Percentiles rank a stretch among this genome's conserved stretches.
Evolutionary conservation across 345 rosid genomes (phyloP).

Genomic region (Rhodomyrtus tomentosa): DNA sequence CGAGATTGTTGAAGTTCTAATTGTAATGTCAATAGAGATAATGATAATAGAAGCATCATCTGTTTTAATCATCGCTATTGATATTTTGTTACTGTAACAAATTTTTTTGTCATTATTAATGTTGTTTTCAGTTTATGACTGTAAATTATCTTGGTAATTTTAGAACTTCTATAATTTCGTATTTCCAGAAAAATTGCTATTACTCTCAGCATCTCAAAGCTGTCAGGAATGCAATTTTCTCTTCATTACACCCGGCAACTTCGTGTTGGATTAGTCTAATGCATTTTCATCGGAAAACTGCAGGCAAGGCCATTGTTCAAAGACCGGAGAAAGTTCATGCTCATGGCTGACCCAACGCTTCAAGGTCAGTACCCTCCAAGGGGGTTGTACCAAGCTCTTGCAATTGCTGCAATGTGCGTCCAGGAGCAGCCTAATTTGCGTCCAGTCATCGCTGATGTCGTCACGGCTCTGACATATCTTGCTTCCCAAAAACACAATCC

Average conservation of each 20-base stretch:
- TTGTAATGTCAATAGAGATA: background rate
- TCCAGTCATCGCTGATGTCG: conserved; percentile 80
- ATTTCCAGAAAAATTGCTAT: background rate
- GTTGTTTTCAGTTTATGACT: background rate
- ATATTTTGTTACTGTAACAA: background rate
- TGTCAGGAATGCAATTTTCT: background rate
- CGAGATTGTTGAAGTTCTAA: background rate
- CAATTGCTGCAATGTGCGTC: conserved; percentile 90
- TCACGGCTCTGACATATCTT: conserved; percentile 75
- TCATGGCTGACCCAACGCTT: conserved; percentile 77
- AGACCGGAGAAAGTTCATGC: conserved; percentile 67
- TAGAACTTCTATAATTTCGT: background rate
- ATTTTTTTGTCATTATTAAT: background rate
- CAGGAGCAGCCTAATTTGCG: conserved; percentile 82
- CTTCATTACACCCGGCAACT: background rate
- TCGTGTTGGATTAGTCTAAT: background rate
- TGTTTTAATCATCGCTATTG: background rate
- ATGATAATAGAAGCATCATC: background rate
- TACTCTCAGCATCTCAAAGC: background rate
- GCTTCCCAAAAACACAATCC: conserved; percentile 65
- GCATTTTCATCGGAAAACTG: conserved; percentile 2
- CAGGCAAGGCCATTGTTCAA: conserved; percentile 83
- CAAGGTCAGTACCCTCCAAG: conserved; percentile 72
- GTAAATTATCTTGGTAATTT: background rate
- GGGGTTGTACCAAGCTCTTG: conserved; percentile 89